Evolutionary conservation across 2,329 filamentous ascomycete species (phyloP).

Genomic region (Pyrenophora seminiperda): DNA sequence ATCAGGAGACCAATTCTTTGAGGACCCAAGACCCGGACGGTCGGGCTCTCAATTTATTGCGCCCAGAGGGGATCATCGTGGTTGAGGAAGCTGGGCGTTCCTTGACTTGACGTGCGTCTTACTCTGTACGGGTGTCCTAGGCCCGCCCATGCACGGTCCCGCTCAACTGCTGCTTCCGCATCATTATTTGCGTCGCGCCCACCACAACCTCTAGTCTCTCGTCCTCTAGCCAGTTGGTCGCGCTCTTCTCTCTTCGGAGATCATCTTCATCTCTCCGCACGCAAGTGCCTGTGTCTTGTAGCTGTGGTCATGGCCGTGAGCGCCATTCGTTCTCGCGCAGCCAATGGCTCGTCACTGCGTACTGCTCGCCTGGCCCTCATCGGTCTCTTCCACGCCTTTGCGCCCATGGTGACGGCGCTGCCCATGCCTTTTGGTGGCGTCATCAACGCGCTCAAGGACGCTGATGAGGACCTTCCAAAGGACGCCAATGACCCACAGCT

Average conservation of each 20-base stretch:
- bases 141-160: constrained; percentile 1
- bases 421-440: constrained; percentile 37
- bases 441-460: constrained; percentile 22
- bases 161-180: constrained; percentile 11
- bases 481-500: constrained; percentile 64
- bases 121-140: neutral
- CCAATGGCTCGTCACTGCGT: constrained; percentile 41
- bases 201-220: neutral
- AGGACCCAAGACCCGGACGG: too few relatives aligned
- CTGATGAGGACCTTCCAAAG: constrained; percentile 42
- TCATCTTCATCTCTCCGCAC: constrained; percentile 20
- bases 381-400: constrained; percentile 39
- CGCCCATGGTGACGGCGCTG: constrained; percentile 42
- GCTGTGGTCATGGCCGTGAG: constrained; percentile 40
- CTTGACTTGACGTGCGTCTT: neutral
- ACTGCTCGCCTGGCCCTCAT: constrained; percentile 33
- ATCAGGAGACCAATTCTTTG: too few relatives aligned
- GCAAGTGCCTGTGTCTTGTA: constrained; percentile 16
- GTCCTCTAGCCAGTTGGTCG: constrained; percentile 7
- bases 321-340: constrained; percentile 26
- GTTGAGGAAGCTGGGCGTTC: neutral
- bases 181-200: constrained; percentile 17
- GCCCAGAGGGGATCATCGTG: neutral
- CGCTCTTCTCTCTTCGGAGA: constrained; percentile 5
- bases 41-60: too few relatives aligned